Percentiles rank a stretch among this genome's conserved stretches.
Conservation (phyloP, 352 stramenopile species). For the Phytophthora litchii region DNA sequence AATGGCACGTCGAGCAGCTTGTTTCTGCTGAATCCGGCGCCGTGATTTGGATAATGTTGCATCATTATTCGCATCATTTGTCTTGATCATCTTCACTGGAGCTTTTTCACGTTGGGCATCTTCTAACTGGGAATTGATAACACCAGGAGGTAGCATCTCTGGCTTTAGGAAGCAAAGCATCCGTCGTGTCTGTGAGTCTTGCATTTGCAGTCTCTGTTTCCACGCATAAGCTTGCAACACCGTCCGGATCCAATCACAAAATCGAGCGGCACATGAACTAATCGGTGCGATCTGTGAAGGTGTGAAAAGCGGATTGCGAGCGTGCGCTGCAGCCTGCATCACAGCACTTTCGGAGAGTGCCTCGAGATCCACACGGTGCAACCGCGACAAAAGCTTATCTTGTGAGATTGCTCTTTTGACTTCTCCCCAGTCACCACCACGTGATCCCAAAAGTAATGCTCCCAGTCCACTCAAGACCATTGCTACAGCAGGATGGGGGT, state of each 20-base stretch:
- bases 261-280: constrained; percentile 84
- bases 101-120: background rate
- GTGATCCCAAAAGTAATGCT: constrained; percentile 53
- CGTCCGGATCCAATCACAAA: constrained; percentile 89
- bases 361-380: constrained; percentile 56
- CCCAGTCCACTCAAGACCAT: constrained; percentile 77
- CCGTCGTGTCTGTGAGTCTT: constrained; percentile 45
- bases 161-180: constrained; percentile 60
- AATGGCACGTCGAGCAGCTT: constrained; percentile 52
- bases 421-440: constrained; percentile 43
- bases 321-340: constrained; percentile 49
- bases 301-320: constrained; percentile 73
- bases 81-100: constrained; percentile 1
- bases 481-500: constrained; percentile 71
- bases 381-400: constrained; percentile 61
- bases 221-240: constrained; percentile 75
- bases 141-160: constrained; percentile 42
- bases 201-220: constrained; percentile 48
- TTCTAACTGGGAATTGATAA: constrained; percentile 22
- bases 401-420: constrained; percentile 66
- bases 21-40: constrained; percentile 26
- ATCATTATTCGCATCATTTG: constrained; percentile 6
- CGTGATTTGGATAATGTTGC: constrained; percentile 13
- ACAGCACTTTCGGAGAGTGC: constrained; percentile 39
- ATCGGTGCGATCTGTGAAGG: constrained; percentile 72